Evolutionary conservation across 2,329 filamentous ascomycete genomes (phyloP).

Genomic region (Onygenales sp.): DNA sequence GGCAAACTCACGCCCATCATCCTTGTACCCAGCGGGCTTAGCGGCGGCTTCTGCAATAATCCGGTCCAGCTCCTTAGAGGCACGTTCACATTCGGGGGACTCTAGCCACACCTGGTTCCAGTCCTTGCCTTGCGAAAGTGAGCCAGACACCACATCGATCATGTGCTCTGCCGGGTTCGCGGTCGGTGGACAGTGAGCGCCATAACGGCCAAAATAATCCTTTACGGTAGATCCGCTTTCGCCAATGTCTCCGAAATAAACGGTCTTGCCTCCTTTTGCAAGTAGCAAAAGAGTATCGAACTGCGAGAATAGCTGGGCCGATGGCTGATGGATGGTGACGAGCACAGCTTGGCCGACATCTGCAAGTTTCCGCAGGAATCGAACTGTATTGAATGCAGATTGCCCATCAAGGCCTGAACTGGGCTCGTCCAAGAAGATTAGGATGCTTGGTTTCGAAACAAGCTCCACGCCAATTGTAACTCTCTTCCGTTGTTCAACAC

Average conservation of each 20-base stretch:
- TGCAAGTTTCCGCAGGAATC: slow-evolving; percentile 78
- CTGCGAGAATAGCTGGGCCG: slow-evolving; percentile 84
- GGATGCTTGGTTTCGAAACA: slow-evolving; percentile 75
- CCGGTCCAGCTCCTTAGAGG: slow-evolving; percentile 54
- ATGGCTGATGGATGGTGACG: slow-evolving; percentile 91
- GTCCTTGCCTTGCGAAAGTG: slow-evolving; percentile 46
- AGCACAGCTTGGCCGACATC: slow-evolving; percentile 84
- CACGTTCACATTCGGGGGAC: slow-evolving; percentile 41
- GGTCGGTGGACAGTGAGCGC: slow-evolving; percentile 48
- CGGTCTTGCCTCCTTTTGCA: slow-evolving; percentile 53
- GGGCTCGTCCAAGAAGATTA: slow-evolving; percentile 88
- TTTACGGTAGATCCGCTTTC: slow-evolving; percentile 47
- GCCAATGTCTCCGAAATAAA: slow-evolving; percentile 61
- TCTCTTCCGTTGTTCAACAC: slow-evolving; percentile 57
- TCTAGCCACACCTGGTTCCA: slow-evolving; percentile 46
- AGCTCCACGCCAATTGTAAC: slow-evolving; percentile 91
- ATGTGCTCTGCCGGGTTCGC: slow-evolving; percentile 72
- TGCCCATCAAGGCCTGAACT: slow-evolving; percentile 89
- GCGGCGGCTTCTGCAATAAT: slow-evolving; percentile 43
- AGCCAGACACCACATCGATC: slow-evolving; percentile 49
- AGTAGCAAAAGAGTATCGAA: slow-evolving; percentile 60
- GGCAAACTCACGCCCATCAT: slow-evolving; percentile 51
- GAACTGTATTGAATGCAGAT: slow-evolving; percentile 64
- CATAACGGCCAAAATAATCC: slow-evolving; percentile 56
- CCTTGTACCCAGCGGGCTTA: slow-evolving; percentile 35